phyloP scores from a whole-genome alignment of 2,329 filamentous ascomycete species.

The Talaromyces amestolkiae region DNA sequence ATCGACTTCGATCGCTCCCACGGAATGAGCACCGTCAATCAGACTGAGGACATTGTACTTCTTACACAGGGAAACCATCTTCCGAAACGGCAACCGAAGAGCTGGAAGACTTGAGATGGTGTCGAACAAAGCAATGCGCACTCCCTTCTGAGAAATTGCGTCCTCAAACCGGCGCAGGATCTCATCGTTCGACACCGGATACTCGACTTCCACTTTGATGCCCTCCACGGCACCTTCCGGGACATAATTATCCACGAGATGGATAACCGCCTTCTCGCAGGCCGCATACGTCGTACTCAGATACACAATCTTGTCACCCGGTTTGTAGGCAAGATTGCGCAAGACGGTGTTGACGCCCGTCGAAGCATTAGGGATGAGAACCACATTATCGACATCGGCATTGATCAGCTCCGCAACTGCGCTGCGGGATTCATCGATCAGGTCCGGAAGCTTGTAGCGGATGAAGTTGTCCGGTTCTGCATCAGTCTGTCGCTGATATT shows the following conservation, averaged over 20 bases:
- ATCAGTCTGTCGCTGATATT: constrained; percentile 67
- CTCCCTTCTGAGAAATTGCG: constrained; percentile 50
- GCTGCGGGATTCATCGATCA: constrained; percentile 62
- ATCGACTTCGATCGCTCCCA: constrained; percentile 75
- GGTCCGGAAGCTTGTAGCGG: constrained; percentile 61
- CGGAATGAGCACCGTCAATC: constrained; percentile 79
- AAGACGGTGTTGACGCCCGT: constrained; percentile 69
- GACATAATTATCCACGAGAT: constrained; percentile 63
- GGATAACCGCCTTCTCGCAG: constrained; percentile 71
- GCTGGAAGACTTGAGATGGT: constrained; percentile 76
- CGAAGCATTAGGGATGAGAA: constrained; percentile 80
- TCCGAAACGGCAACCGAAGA: constrained; percentile 73
- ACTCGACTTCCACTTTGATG: constrained; percentile 59
- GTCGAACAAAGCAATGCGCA: constrained; percentile 71
- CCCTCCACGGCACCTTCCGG: constrained; percentile 37
- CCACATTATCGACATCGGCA: constrained; percentile 61
- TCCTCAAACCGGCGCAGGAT: constrained; percentile 56
- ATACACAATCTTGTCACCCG: constrained; percentile 70
- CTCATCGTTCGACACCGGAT: constrained; percentile 68
- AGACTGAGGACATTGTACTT: constrained; percentile 68
- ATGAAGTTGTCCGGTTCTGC: constrained; percentile 72
- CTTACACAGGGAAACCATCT: constrained; percentile 61
- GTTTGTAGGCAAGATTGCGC: constrained; percentile 65
- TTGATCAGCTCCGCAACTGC: constrained; percentile 56
- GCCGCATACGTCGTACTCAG: constrained; percentile 77